Base-by-base conservation (phyloP, 176 grass and related monocot species). In the Lolium perenne region DNA sequence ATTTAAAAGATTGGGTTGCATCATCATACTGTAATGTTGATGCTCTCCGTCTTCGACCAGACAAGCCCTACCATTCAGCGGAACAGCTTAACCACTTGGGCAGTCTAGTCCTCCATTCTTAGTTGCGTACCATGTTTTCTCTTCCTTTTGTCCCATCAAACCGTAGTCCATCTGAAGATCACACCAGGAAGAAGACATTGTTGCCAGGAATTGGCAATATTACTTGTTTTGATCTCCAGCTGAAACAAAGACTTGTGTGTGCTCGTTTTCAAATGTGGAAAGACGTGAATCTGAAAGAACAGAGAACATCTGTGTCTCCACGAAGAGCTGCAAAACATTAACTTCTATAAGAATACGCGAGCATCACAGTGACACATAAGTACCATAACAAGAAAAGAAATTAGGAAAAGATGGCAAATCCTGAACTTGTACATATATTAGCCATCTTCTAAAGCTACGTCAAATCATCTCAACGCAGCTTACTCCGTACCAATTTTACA, bases 271-370 rank as follows among this genome's bases (percentile, higher is more conserved):
- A 60, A 91, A 93, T 69, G 66, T 87, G 11, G 85, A 86, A 58
- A 93, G 89, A 56, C 91, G 84, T 60, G 87, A 96, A 86, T 96
- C 94, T 26, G 94, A 93, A 23, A 93, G 86, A 56, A 96, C 94
- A 35, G 91, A 91, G 77, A 96, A 96, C 86, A 96, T 73, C 80
- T 96, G 94, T 17, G 94, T 96, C 67, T 96, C 94, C 63, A 90
- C 83, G 74, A 96, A 96, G 76, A 96, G 90, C 94, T 96, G 84
- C n/a, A 80, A 79, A 80, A 41, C 65, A 26, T 57, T n/a, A 40
- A 79, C 43, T 86, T n/a, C 18, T 58, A 80, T 85, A 55, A 86
- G 80, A 80, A 80, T 54, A 81, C 7, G 6, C 32, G 14, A 29
- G 2, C 2, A 81, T 15, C 18, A 69, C 22, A 23, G 41, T 46